Evolutionary conservation across 495 filamentous ascomycete species (phyloP), one percentile per base, ranked within the genome.

Genomic region (Hyaloscypha variabilis): DNA sequence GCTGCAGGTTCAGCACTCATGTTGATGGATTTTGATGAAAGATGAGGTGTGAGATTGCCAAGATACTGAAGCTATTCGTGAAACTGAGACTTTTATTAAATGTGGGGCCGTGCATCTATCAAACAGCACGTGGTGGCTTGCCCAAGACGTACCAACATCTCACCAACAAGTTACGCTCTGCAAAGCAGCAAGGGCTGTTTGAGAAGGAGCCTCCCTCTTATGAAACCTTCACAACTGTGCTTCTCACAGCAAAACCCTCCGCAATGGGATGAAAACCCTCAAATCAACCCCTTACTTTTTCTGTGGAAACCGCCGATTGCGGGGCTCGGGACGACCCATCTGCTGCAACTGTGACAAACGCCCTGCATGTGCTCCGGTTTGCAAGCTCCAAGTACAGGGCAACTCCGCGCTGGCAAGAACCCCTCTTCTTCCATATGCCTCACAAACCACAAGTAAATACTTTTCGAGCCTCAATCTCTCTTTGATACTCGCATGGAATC

Each of bases 1-100:
- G 62, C n/a, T 61, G 55, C 60, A 61, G 61, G 51, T 69, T 72
- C 63, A 29, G 69, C 57, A 58, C 69, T 71, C 66, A 71, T 71
- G 4, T 62, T 50, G 29, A 30, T 59, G 54, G 17, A 6, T 46
- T 46, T 60, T 57, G 26, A 55, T 58, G 49, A 53, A 19, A 51
- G 23, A 42, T 39, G 36, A 58, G 30, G 50, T 53, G 26, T 51
- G 53, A 30, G 25, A 46, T 56, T 57, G 51, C 8, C 26, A 21
- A 21, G n/a, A 17, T 14, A 21, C 17, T 64, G 62, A 64, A 57
- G 51, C 29, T 64, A 58, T 59, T 50, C 54, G 13, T 58, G 57
- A 42, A 30, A 58, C 54, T 8, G 21, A 34, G 14, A 31, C 0
- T 46, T 46, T 25, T 54, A 54, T 54, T 8, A 24, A 5, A 24